Evolutionary conservation across 345 rosid species (phyloP).

Genomic region (Trapa bicornis): DNA sequence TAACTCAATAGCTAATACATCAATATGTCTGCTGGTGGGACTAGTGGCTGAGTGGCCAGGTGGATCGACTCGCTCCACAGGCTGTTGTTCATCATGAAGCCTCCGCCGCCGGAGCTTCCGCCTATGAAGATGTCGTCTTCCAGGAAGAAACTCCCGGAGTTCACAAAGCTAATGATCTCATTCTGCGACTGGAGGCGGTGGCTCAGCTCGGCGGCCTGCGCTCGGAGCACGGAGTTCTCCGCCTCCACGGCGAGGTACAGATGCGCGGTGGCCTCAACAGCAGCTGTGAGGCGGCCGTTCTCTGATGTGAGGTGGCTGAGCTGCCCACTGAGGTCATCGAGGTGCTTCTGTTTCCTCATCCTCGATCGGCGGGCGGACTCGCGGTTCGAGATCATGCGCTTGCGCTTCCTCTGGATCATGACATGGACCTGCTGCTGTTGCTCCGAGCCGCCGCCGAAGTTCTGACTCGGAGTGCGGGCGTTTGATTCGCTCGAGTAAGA

Average conservation of each 20-base stretch:
- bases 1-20: conserved; percentile 6
- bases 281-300: conserved; percentile 15
- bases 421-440: conserved; percentile 3
- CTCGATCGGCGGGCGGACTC: conserved; percentile 20
- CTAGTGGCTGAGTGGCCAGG: not conserved
- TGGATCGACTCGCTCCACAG: conserved; percentile 4
- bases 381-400: conserved; percentile 1
- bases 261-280: conserved; percentile 11
- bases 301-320: not conserved
- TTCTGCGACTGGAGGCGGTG: conserved; percentile 24
- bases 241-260: conserved; percentile 17
- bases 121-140: not conserved
- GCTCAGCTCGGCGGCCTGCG: conserved; percentile 27
- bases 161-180: conserved; percentile 14
- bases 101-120: not conserved
- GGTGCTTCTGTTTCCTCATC: conserved; percentile 11
- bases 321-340: not conserved
- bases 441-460: conserved; percentile 4
- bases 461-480: not conserved
- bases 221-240: conserved; percentile 27
- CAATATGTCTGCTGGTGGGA: conserved; percentile 4
- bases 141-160: not conserved
- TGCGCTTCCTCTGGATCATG: not conserved
- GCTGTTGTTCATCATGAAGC: conserved; percentile 1
- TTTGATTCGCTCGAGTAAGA: not conserved